Evolutionary conservation across 257 asterid species (phyloP).

Genomic region (Ocimum tenuiflorum): DNA sequence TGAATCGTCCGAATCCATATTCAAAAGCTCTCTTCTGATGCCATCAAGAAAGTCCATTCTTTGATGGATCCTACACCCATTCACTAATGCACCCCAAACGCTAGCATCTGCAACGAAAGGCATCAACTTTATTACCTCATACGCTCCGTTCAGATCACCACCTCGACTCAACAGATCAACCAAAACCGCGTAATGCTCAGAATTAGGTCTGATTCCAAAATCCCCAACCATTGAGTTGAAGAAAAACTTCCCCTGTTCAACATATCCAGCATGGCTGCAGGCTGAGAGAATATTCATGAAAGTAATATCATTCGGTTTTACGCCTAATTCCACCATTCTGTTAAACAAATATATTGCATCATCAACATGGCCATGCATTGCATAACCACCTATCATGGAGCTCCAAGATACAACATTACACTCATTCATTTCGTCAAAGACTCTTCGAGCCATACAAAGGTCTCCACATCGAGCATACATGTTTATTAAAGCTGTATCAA

Average conservation of each 20-base stretch:
- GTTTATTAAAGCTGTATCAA: slow-evolving; percentile 56
- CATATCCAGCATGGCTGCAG: slow-evolving; percentile 78
- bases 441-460: slow-evolving; percentile 47
- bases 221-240: slow-evolving; percentile 51
- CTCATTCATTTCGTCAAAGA: slow-evolving; percentile 50
- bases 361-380: slow-evolving; percentile 65
- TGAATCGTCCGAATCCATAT: slow-evolving; percentile 50
- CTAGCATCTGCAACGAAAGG: slow-evolving; percentile 53
- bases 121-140: slow-evolving; percentile 55
- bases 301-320: slow-evolving; percentile 55
- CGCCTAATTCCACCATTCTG: slow-evolving; percentile 55
- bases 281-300: slow-evolving; percentile 75
- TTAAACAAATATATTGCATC: slow-evolving; percentile 46
- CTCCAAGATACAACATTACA: slow-evolving; percentile 72
- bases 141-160: slow-evolving; percentile 67
- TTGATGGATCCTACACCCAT: slow-evolving; percentile 77
- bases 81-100: slow-evolving; percentile 68
- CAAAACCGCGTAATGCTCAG: slow-evolving; percentile 72
- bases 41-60: slow-evolving; percentile 61
- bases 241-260: slow-evolving; percentile 56
- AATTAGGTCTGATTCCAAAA: slow-evolving; percentile 47
- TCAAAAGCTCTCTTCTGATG: slow-evolving; percentile 34
- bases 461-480: slow-evolving; percentile 90
- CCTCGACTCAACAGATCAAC: slow-evolving; percentile 86
- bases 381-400: slow-evolving; percentile 69